Evolutionary conservation across 2,329 filamentous ascomycete species (phyloP).

Genomic region (Sclerotinia glacialis): DNA sequence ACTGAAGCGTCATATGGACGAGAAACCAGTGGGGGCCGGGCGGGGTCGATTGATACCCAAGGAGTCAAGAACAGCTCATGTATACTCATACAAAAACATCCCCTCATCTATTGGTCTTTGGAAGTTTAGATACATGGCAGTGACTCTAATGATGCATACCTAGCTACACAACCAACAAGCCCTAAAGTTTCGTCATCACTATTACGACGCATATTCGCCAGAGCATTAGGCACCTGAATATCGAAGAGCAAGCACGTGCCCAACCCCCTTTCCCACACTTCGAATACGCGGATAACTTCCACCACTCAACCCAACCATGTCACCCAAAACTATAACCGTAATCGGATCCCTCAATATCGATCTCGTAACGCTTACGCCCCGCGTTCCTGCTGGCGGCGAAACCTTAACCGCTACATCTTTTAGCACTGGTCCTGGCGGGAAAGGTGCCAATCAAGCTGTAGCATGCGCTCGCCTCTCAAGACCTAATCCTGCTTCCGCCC

Average conservation of each 20-base stretch:
- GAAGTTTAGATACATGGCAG: background rate
- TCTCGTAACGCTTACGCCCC: conserved; percentile 81
- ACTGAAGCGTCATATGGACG: background rate
- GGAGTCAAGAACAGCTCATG: conserved; percentile 7
- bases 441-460: conserved; percentile 94
- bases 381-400: conserved; percentile 80
- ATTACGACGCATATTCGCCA: conserved; percentile 18
- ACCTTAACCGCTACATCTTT: conserved; percentile 80
- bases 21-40: conserved; percentile 6
- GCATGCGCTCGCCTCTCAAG: conserved; percentile 80
- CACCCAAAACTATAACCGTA: conserved; percentile 60
- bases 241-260: conserved; percentile 14
- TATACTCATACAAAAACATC: conserved; percentile 9
- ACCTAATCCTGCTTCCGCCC: conserved; percentile 39
- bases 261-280: conserved; percentile 12
- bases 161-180: background rate
- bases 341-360: conserved; percentile 95
- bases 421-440: conserved; percentile 79
- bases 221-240: conserved; percentile 16
- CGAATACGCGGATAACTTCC: conserved; percentile 10
- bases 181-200: conserved; percentile 16
- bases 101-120: conserved; percentile 1
- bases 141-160: background rate
- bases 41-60: conserved; percentile 17
- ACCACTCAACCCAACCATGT: conserved; percentile 24